Conservation (phyloP, 768 basidiomycete genomes). For the Antrodiella citrinella region DNA sequence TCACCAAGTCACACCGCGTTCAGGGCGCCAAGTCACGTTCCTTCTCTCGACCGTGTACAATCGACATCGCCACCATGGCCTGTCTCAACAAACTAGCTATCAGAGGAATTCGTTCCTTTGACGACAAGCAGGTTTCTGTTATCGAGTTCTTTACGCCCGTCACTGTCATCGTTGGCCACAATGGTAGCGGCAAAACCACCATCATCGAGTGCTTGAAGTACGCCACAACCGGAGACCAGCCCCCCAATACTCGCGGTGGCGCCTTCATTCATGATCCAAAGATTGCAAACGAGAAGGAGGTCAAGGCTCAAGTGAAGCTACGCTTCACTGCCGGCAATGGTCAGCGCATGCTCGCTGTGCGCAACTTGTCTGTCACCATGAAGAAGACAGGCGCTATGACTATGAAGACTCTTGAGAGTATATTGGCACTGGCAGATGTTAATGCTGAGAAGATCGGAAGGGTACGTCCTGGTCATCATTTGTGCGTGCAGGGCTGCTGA, state of each 20-base stretch:
- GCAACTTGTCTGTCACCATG: slow-evolving; percentile 85
- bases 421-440: slow-evolving; percentile 65
- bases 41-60: neutral
- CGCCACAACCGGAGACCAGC: slow-evolving; percentile 96
- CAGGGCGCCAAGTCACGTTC: neutral
- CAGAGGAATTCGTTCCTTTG: slow-evolving; percentile 90
- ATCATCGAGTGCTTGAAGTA: slow-evolving; percentile 99
- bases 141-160: slow-evolving; percentile 98
- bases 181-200: slow-evolving; percentile 98
- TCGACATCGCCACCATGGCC: slow-evolving; percentile 49
- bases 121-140: slow-evolving; percentile 87
- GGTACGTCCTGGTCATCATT: slow-evolving; percentile 35
- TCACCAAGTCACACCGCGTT: neutral
- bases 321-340: slow-evolving; percentile 87
- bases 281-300: slow-evolving; percentile 99
- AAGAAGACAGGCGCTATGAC: slow-evolving; percentile 86
- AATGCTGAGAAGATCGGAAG: slow-evolving; percentile 65
- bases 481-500: neutral
- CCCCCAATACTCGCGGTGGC: slow-evolving; percentile 95
- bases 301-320: slow-evolving; percentile 96
- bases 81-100: slow-evolving; percentile 89
- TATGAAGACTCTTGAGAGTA: slow-evolving; percentile 97
- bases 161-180: slow-evolving; percentile 97
- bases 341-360: slow-evolving; percentile 81
- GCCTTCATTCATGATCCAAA: slow-evolving; percentile 98